Conservation (phyloP, 2,329 filamentous ascomycete species). For the Penicillium fuscoglaucum region DNA sequence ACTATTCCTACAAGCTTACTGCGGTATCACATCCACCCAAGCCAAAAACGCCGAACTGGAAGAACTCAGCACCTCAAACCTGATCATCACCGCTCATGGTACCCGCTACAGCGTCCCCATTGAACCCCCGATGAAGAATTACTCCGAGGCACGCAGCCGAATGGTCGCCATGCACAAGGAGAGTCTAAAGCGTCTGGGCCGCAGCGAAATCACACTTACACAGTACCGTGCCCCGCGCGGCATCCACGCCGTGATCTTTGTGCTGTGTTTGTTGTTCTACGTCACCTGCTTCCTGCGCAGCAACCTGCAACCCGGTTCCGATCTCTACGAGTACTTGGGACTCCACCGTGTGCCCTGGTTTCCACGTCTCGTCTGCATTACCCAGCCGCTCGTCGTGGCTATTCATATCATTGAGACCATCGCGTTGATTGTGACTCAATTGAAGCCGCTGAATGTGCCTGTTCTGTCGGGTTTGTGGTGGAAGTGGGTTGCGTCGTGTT, state of each 20-base stretch:
- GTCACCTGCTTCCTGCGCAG: conserved; percentile 51
- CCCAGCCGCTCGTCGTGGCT: conserved; percentile 60
- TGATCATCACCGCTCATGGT: conserved; percentile 61
- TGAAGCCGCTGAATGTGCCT: conserved; percentile 55
- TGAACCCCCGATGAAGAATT: conserved; percentile 67
- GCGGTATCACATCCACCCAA: conserved; percentile 55
- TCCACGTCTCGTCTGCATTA: conserved; percentile 58
- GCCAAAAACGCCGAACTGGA: conserved; percentile 61
- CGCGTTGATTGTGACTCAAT: conserved; percentile 46
- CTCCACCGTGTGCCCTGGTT: conserved; percentile 58
- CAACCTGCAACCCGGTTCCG: conserved; percentile 55
- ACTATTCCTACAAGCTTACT: conserved; percentile 75
- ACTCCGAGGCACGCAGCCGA: conserved; percentile 66
- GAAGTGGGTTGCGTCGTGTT: conserved; percentile 53
- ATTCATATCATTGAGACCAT: conserved; percentile 68
- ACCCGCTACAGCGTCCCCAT: conserved; percentile 59
- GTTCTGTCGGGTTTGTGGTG: conserved; percentile 53
- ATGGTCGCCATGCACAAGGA: conserved; percentile 71
- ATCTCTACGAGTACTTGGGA: conserved; percentile 50
- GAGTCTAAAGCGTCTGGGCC: conserved; percentile 60
- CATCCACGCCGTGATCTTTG: conserved; percentile 56
- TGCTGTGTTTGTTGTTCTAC: conserved; percentile 57
- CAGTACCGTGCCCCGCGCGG: conserved; percentile 54
- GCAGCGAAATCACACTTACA: conserved; percentile 57
- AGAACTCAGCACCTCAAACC: conserved; percentile 63